Evolutionary conservation across 106 monocot species (phyloP).

Genomic region (Iris macrosiphon): DNA sequence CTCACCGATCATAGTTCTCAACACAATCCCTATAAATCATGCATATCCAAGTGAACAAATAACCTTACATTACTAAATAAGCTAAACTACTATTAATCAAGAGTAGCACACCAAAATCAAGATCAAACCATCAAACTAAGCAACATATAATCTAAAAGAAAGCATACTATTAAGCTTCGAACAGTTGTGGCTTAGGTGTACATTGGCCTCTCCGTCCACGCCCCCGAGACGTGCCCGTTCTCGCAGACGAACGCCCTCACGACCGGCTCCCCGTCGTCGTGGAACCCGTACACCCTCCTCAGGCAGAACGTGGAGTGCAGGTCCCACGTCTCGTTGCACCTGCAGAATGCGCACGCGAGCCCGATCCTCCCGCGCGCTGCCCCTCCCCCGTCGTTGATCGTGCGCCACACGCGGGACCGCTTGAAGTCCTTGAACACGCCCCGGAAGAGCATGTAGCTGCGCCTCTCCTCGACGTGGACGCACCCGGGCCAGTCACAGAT

Average conservation of each 20-base stretch:
- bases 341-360: conserved; percentile 70
- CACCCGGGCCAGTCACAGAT: conserved; percentile 90
- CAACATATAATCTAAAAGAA: too few relatives aligned
- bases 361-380: conserved; percentile 32
- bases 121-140: too few relatives aligned
- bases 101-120: too few relatives aligned
- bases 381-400: conserved; percentile 51
- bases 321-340: conserved; percentile 73
- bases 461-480: conserved; percentile 68
- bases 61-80: too few relatives aligned
- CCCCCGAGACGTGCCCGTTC: conserved; percentile 94
- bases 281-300: conserved; percentile 76
- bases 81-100: too few relatives aligned
- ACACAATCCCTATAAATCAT: too few relatives aligned
- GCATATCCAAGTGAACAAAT: too few relatives aligned
- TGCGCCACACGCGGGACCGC: conserved; percentile 76
- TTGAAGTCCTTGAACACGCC: conserved; percentile 86
- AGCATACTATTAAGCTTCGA: too few relatives aligned
- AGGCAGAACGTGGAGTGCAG: conserved; percentile 86
- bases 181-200: conserved; percentile 53
- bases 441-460: conserved; percentile 88
- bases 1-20: too few relatives aligned
- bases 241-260: conserved; percentile 85
- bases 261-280: conserved; percentile 94
- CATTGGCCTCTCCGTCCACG: conserved; percentile 82